Base-by-base conservation (phyloP, 73 alveolate species). In the Paramecium tetraurelia region DNA sequence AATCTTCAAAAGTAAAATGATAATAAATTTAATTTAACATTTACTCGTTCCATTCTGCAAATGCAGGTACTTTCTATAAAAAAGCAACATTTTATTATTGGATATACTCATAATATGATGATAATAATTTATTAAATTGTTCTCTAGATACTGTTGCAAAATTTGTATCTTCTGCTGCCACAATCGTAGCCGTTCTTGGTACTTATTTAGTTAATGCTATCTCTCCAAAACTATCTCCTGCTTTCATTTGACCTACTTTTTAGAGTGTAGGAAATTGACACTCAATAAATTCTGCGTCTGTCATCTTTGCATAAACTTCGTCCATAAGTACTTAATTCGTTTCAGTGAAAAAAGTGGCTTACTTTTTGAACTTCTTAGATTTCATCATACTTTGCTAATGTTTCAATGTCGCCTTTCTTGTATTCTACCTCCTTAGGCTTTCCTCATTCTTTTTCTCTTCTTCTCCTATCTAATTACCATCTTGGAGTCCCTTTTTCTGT, bases 191-290 rank as follows among this genome's bases (percentile, higher is more conserved):
- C 36, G 99, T 97, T 85, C 99, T 95, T 84, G 93, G 96, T 58
- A 96, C 93, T 59, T 93, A 86, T 76, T 96, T 96, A 4, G 96
- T 86, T 44, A 98, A 71, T 21, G 99, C 99, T 5, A 98, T 89
- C 89, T 98, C 99, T 11, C 99, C 99, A 77, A 98, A 98, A 40
- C 96, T 93, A 63, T 93, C 96, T 20, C 99, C 99, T 11, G 96
- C 95, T 18, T 69, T 90, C 59, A 98, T 93, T 38, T 92, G 92
- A 59, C 95, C 94, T 35, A 97, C 97, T 76, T 87, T 93, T 59
- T 92, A 92, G 18, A 89, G 93, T 50, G 85, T 92, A 38, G 94
- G 94, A 71, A 20, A 71, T 63, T 59, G 16, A 33, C 75, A 40
- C 4, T 77, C 59, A 5, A 89, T 7, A 70, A 58, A 70, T 48